Conservation (phyloP, 164 flowering plant species). For the Magnolia officinalis region DNA sequence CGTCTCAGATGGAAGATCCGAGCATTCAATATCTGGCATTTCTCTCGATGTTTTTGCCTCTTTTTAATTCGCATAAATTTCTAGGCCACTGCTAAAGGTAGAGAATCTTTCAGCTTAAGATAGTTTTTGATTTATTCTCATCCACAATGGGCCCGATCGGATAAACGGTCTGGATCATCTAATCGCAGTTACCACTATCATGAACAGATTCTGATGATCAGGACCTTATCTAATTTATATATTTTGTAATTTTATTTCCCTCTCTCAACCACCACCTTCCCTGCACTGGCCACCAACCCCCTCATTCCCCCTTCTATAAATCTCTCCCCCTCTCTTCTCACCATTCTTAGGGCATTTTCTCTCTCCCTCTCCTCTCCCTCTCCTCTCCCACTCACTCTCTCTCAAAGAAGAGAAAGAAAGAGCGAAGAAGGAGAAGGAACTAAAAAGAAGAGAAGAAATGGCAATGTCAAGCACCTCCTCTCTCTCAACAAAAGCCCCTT, state of each 20-base stretch:
- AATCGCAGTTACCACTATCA: no score
- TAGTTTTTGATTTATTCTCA: no score
- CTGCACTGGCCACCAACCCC: neutral
- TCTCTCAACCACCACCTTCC: neutral
- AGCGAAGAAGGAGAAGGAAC: neutral
- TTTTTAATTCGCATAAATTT: no score
- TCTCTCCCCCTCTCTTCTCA: neutral
- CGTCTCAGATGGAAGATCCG: no score
- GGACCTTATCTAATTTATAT: no score
- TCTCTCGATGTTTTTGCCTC: no score
- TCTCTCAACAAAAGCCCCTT: constrained; percentile 17
- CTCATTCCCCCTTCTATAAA: neutral
- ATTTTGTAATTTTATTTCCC: neutral
- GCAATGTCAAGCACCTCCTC: constrained; percentile 21
- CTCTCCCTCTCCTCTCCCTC: neutral
- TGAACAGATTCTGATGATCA: no score
- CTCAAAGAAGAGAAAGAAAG: neutral
- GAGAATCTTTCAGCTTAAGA: no score
- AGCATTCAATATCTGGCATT: no score
- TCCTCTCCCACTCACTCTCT: neutral
- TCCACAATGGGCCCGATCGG: no score
- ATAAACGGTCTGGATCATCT: no score
- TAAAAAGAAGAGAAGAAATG: constrained; percentile 7
- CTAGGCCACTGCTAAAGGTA: no score
- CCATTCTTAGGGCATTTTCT: neutral